Evolutionary conservation across 352 stramenopile species (phyloP).

Genomic region (Phytophthora tentaculata): DNA sequence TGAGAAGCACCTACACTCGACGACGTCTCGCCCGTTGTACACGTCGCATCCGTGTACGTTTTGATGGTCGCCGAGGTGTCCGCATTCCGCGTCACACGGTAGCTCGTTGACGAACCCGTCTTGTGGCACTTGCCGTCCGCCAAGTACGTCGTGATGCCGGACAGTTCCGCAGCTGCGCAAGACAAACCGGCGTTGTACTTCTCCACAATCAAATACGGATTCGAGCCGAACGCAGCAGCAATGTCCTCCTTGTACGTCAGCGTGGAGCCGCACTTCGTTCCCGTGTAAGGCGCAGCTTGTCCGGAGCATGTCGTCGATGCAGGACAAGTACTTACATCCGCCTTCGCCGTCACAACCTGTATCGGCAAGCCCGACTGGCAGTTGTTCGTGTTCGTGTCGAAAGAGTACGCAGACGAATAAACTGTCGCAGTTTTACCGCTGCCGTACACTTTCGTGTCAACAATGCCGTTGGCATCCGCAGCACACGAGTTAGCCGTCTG

Average conservation of each 20-base stretch:
- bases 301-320: neutral
- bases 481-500: conserved; percentile 16
- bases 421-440: neutral
- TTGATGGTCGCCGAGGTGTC: conserved; percentile 4
- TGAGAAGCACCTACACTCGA: too few relatives aligned
- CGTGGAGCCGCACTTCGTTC: neutral
- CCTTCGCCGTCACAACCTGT: neutral
- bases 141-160: conserved; percentile 7
- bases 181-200: neutral
- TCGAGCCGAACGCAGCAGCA: conserved; percentile 3
- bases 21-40: neutral
- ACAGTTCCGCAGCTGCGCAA: conserved; percentile 2
- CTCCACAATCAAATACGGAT: conserved; percentile 15
- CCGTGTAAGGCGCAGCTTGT: neutral
- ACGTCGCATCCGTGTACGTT: neutral
- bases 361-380: conserved; percentile 4
- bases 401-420: neutral
- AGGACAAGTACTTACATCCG: neutral
- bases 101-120: neutral
- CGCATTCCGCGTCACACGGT: neutral
- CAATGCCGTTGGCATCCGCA: neutral
- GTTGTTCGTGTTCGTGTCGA: neutral
- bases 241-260: conserved; percentile 5
- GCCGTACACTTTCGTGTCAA: conserved; percentile 13
- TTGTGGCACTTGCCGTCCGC: conserved; percentile 25